A percentile compares a stretch with the other conserved stretches of the same genome.
Conservation (phyloP, 192 early-diverging fungal species). For the Rhizophagus sp. region DNA sequence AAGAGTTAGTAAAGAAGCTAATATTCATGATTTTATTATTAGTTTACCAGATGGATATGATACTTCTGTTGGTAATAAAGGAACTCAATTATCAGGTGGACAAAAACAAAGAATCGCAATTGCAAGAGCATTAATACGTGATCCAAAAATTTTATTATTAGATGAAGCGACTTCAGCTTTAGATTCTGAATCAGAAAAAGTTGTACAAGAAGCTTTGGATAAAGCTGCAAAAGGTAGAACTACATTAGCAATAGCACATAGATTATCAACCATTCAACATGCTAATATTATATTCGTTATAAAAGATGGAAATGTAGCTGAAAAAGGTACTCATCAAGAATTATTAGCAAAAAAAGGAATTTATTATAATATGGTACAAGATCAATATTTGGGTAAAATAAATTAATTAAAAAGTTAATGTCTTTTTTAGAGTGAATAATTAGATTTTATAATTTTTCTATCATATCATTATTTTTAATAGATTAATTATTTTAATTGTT, state of each 20-base stretch:
- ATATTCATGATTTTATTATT: constrained; percentile 56
- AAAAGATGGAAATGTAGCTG: no score
- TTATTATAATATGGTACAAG: no score
- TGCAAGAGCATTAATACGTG: constrained; percentile 67
- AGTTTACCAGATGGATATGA: constrained; percentile 58
- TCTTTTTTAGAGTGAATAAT: no score
- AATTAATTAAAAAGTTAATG: no score
- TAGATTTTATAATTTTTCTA: no score
- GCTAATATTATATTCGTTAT: no score
- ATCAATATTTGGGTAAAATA: no score
- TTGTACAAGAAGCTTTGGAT: constrained; percentile 83
- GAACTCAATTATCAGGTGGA: constrained; percentile 62
- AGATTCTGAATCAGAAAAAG: constrained; percentile 77
- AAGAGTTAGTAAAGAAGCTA: constrained; percentile 50
- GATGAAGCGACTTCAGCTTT: constrained; percentile 86
- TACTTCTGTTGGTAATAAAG: constrained; percentile 63
- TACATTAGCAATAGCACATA: constrained; percentile 66
- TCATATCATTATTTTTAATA: no score
- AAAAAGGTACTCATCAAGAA: no score
- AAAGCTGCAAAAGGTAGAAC: constrained; percentile 59
- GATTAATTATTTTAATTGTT: no score
- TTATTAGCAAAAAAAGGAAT: no score
- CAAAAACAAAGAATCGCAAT: constrained; percentile 72
- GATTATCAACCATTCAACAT: constrained; percentile 82
- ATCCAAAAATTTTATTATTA: constrained; percentile 71